phyloP scores from a whole-genome alignment of 345 rosid genomes.

The Excoecaria cochinchinensis region DNA sequence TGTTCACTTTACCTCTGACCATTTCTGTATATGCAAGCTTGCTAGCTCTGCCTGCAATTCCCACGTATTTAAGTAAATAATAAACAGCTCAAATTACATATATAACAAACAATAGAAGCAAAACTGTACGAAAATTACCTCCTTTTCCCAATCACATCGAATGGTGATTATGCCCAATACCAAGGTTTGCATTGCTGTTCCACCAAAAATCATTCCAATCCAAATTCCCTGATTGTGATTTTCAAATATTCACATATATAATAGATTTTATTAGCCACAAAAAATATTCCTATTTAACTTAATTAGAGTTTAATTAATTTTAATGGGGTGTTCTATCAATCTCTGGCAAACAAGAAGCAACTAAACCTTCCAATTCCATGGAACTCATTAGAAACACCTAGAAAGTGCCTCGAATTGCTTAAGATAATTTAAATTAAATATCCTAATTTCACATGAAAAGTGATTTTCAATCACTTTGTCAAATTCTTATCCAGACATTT shows the following conservation, averaged over 20 bases:
- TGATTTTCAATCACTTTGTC: too few relatives aligned
- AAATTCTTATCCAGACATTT: too few relatives aligned
- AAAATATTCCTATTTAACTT: too few relatives aligned
- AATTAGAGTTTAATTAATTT: too few relatives aligned
- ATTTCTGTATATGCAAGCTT: conserved; percentile 48
- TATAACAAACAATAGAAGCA: neutral
- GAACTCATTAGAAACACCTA: too few relatives aligned
- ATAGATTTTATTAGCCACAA: too few relatives aligned
- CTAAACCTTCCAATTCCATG: too few relatives aligned
- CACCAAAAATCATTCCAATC: conserved; percentile 93
- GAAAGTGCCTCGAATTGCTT: too few relatives aligned
- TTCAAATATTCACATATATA: neutral
- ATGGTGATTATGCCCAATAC: conserved; percentile 48
- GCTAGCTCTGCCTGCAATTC: conserved; percentile 70
- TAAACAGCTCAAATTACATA: neutral
- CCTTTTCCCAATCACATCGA: conserved; percentile 77
- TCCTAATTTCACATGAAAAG: too few relatives aligned
- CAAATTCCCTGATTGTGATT: conserved; percentile 61
- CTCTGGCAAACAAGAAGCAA: too few relatives aligned
- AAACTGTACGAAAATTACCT: conserved; percentile 32
- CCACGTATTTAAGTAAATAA: neutral
- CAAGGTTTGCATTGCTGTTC: conserved; percentile 68
- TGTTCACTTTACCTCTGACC: conserved; percentile 35
- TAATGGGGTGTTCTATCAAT: too few relatives aligned
- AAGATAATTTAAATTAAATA: too few relatives aligned